Evolutionary conservation across 345 rosid genomes (phyloP), one percentile per base, ranked within the genome.

Genomic region (Gossypium sturtianum): DNA sequence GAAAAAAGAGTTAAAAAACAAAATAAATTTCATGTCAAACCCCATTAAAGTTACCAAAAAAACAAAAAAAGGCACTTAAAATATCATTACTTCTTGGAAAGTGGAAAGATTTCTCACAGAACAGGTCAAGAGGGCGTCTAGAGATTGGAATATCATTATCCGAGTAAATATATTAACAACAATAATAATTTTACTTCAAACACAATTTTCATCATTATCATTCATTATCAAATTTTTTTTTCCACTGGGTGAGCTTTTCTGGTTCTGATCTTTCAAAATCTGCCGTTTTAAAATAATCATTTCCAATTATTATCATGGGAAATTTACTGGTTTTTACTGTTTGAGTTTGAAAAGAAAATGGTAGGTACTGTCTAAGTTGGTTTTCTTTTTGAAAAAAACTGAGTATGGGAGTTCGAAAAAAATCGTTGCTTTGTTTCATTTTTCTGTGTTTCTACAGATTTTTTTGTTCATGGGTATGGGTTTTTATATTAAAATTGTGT

Each of bases 31-130:
- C 70, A 80, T 79, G 84, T 80, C 84, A 84, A 82, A 86, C 78
- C 73, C 82, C 83, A 84, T 75, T 51, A 54, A 56, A 47, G 43
- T 25, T 63, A 27, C 62, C 19, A n/a, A n/a, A 2, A 8, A 25
- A 16, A 25, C 22, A 16, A 25, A 56, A 75, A 70, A 15, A 34
- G 41, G 56, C 66, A 45, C 75, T 70, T 79, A 75, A 77, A 83
- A 81, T 78, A 84, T 76, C 62, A 78, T 79, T 74, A 66, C 72
- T 74, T 75, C 69, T 84, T 61, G 86, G 85, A 67, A 82, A 86
- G 84, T 80, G 89, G 84, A 48, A 82, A 79, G 80, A 73, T 80
- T 83, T 82, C 71, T 67, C 44, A 51, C 82, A 65, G 70, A 64
- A 57, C 20, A 57, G 61, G 61, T 57, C 61, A 57, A 79, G 80